phyloP scores from a whole-genome alignment of 176 grass and related monocot genomes.

The Saccharum officinarum region DNA sequence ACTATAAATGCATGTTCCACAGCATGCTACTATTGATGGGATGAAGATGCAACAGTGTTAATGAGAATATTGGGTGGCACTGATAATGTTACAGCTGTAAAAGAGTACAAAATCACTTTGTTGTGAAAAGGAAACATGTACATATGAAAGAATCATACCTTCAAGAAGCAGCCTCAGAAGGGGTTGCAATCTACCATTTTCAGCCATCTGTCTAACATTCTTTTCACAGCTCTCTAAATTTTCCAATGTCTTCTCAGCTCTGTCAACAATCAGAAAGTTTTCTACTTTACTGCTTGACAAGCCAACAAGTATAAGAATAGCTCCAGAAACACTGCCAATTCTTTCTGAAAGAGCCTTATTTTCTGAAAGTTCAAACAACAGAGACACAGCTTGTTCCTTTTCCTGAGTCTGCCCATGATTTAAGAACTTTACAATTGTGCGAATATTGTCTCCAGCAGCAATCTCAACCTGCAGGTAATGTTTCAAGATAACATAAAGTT shows the following conservation, averaged over 20 bases:
- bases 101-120: conserved; percentile 9
- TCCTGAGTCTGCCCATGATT: conserved; percentile 67
- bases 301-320: conserved; percentile 93
- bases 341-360: conserved; percentile 69
- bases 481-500: conserved; percentile 26
- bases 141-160: conserved; percentile 51
- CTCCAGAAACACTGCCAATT: conserved; percentile 78
- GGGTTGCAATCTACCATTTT: conserved; percentile 86
- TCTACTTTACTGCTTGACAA: conserved; percentile 86
- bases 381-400: conserved; percentile 76
- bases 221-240: conserved; percentile 90
- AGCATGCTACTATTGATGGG: neutral
- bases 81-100: neutral
- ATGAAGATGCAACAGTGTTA: neutral
- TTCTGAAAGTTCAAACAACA: conserved; percentile 91
- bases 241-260: conserved; percentile 73
- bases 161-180: conserved; percentile 91
- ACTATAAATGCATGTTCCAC: neutral
- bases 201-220: conserved; percentile 98
- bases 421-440: conserved; percentile 95
- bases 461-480: conserved; percentile 62
- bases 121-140: conserved; percentile 10
- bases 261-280: conserved; percentile 65
- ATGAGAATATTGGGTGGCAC: neutral
- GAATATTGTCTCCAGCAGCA: conserved; percentile 81